Conservation (phyloP, 768 basidiomycete species). For the Calocera viscosa region DNA sequence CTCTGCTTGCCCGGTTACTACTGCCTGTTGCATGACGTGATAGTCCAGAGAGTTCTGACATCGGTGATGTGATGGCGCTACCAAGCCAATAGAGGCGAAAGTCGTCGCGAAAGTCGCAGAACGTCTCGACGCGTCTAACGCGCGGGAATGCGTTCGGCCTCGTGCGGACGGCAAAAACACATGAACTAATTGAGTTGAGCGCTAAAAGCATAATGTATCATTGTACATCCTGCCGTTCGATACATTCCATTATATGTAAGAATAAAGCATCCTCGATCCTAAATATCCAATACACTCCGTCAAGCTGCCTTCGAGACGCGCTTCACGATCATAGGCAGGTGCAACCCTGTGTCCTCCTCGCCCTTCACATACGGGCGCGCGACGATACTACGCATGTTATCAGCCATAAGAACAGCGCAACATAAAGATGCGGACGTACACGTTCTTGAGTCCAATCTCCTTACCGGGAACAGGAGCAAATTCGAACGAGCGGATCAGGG, state of each 20-base stretch:
- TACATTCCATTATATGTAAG: neutral
- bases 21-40: too few species aligned
- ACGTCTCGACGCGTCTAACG: too few species aligned
- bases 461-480: neutral
- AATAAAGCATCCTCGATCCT: neutral
- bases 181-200: too few species aligned
- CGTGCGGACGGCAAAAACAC: too few species aligned
- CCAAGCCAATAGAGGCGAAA: too few species aligned
- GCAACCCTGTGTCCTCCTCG: neutral
- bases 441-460: neutral
- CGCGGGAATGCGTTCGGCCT: too few species aligned
- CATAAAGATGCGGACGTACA: neutral
- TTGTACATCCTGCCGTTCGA: too few species aligned
- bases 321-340: conserved; percentile 11
- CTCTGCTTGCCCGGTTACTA: too few species aligned
- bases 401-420: neutral
- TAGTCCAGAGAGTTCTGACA: too few species aligned
- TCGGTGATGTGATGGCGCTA: too few species aligned
- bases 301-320: neutral
- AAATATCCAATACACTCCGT: neutral
- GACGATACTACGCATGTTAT: neutral
- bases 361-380: neutral
- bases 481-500: conserved; percentile 11
- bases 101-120: too few species aligned
- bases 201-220: too few species aligned